Base-by-base conservation (phyloP, 495 filamentous ascomycete genomes). In the Xylaria bambusicola region DNA sequence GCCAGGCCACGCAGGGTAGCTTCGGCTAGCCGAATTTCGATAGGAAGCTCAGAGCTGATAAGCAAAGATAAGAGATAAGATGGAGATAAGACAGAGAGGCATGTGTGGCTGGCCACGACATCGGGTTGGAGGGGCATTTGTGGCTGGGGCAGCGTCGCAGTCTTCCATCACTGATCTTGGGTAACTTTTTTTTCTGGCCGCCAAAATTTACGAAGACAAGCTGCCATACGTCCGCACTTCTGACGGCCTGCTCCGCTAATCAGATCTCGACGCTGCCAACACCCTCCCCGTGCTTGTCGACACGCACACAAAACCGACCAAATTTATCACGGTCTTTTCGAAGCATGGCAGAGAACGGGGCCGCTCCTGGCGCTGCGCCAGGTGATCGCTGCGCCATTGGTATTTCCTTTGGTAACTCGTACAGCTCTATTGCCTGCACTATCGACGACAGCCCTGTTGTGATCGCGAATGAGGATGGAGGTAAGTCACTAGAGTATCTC, bases 401-500 rank as follows among this genome's bases (percentile, higher is more conserved):
- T 74, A 91, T 98, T 73, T 90, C 92, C 51, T 98, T 98, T 80
- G 95, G 94, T 74, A 98, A 98, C 77, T 91, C 90, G 49, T 94
- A 92, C 82, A 97, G 93, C 77, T 96, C 92, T 52, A 98, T 98
- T 77, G 94, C 93, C 63, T 88, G 86, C 68, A 91, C 92, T 31
- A 83, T 87, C 44, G 94, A 98, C 66, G 93, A 93, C 74, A 96
- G 93, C 77, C 88, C 92, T 61, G 92, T 96, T 72, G 93, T 98
- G 66, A 98, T 98, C 75, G 94, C 95, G 58, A 98, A 98, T 76
- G 95, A 98, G 77, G 94, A 98, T 75, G 94, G 94, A 84, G 92
- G 92, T 94, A 33, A 33, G 10, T 71, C 71, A 87, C 24, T 29
- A 24, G n/a, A n/a, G n/a, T n/a, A n/a, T n/a, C n/a, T n/a, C n/a